Base-by-base conservation (phyloP, 2,329 filamentous ascomycete genomes). In the Neoscytalidium dimidiatum region DNA sequence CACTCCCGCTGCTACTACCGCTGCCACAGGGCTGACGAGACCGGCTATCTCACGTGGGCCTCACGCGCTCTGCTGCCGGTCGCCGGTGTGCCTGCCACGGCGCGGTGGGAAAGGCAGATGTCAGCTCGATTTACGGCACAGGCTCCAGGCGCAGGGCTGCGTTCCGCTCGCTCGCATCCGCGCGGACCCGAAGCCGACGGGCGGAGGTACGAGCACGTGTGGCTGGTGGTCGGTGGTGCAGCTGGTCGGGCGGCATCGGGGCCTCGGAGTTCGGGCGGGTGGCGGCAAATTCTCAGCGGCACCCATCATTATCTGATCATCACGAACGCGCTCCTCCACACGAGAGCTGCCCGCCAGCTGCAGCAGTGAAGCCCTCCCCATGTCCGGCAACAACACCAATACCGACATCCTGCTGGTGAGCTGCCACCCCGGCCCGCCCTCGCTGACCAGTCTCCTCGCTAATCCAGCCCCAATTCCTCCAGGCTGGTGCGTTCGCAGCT, bases 401-500 rank as follows among this genome's bases (percentile, higher is more conserved):
- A 80, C 80, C 6, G 85, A 88, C 69, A 85, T 88, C 63, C 82
- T 85, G 75, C 74, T 87, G 65, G 85, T 87, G 76, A 75, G n/a
- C 83, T 80, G 35, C 2, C 33, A 17, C 46, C 62, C n/a, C 53
- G 14, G 31, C 33, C 29, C 46, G 57, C 38, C 46, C 19, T 48
- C 11, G 17, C 14, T 19, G 49, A 48, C 63, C 44, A 29, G 33
- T 43, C 63, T 63, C 41, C 26, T 33, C 28, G 31, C 52, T 48
- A 38, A 57, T 41, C 23, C 41, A 9, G 19, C 6, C 62, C 13
- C 62, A 33, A 28, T 28, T 33, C 44, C 17, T 53, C n/a, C 62
- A 95, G 91, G 92, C 93, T 52, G 93, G 93, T 64, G 92, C 92
- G 62, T 85, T 91, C 62, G 93, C 93, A 68, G 94, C 92, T 28